These are phyloP conservation scores for Starmerella kuoi DNA, from an alignment of 805 yeast species.

Conservation along the genomic window DNA sequence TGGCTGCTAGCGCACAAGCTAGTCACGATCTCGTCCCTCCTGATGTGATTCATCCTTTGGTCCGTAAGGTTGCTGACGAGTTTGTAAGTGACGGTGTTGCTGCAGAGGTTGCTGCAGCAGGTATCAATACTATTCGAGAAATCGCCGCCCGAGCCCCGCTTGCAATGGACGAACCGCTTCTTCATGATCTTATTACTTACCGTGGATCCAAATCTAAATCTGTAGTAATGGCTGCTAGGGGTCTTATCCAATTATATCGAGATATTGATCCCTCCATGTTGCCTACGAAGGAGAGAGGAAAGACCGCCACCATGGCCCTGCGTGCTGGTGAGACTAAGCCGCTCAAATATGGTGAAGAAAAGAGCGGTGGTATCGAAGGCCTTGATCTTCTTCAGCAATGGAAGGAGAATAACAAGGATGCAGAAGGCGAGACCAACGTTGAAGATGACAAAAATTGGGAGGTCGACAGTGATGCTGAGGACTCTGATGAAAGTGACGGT, in stretches of 20 bases:
- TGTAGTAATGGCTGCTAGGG: conserved; percentile 87
- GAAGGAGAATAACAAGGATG: conserved; percentile 55
- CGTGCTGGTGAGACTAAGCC: conserved; percentile 44
- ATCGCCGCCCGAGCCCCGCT: conserved; percentile 86
- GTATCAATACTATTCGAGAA: conserved; percentile 89
- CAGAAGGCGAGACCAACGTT: conserved; percentile 31
- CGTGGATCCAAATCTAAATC: conserved; percentile 89
- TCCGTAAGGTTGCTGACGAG: conserved; percentile 90
- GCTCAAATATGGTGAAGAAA: conserved; percentile 36
- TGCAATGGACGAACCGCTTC: conserved; percentile 75
- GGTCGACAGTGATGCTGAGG: conserved; percentile 44
- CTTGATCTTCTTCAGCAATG: conserved; percentile 80
- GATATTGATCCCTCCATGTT: conserved; percentile 97
- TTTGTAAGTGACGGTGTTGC: conserved; percentile 98
- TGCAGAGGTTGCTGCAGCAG: conserved; percentile 95
- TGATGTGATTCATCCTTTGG: conserved; percentile 65
- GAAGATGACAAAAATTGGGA: conserved; percentile 40
- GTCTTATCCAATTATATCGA: conserved; percentile 73
- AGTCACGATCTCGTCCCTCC: conserved; percentile 97
- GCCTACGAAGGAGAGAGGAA: conserved; percentile 81
- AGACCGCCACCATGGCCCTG: conserved; percentile 72
- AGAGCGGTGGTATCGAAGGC: conserved; percentile 73
- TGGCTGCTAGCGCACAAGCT: conserved; percentile 96
- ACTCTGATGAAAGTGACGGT: conserved; percentile 34
- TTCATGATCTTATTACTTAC: conserved; percentile 83